These are phyloP conservation scores for Russula olivacea DNA, from an alignment of 768 basidiomycete species.

Conservation along the genomic window DNA sequence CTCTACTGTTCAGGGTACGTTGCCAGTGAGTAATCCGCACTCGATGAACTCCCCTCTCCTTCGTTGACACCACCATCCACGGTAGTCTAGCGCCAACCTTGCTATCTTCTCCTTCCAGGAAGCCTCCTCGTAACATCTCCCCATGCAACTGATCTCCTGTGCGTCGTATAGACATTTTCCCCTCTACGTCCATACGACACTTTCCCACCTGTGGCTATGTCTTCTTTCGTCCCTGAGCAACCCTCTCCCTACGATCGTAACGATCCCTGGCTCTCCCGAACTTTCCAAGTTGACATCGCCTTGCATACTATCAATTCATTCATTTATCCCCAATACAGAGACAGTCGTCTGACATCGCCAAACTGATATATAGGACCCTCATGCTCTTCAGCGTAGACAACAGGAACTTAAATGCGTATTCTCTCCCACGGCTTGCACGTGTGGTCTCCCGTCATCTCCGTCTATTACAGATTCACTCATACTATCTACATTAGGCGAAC, in stretches of 20 bases:
- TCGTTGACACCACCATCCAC: slow-evolving; percentile 9
- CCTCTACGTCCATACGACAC: slow-evolving; percentile 3
- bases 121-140: neutral
- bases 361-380: slow-evolving; percentile 6
- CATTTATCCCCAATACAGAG: neutral
- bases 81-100: slow-evolving; percentile 8
- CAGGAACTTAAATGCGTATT: slow-evolving; percentile 11
- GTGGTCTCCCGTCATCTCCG: slow-evolving; percentile 5
- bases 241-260: too few relatives aligned
- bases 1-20: neutral
- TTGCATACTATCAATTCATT: neutral
- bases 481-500: neutral
- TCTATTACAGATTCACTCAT: slow-evolving; percentile 20
- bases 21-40: neutral
- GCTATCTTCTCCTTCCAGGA: neutral
- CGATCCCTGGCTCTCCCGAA: too few relatives aligned
- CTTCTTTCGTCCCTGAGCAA: slow-evolving; percentile 15
- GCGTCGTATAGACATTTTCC: neutral
- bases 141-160: neutral
- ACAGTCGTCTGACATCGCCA: neutral
- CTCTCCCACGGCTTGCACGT: slow-evolving; percentile 23
- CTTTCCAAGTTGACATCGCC: too few relatives aligned
- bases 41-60: slow-evolving; percentile 5
- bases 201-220: neutral
- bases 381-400: slow-evolving; percentile 11